These are phyloP conservation scores for Daldinia decipiens DNA, from an alignment of 495 filamentous ascomycete species.

Conservation along the genomic window DNA sequence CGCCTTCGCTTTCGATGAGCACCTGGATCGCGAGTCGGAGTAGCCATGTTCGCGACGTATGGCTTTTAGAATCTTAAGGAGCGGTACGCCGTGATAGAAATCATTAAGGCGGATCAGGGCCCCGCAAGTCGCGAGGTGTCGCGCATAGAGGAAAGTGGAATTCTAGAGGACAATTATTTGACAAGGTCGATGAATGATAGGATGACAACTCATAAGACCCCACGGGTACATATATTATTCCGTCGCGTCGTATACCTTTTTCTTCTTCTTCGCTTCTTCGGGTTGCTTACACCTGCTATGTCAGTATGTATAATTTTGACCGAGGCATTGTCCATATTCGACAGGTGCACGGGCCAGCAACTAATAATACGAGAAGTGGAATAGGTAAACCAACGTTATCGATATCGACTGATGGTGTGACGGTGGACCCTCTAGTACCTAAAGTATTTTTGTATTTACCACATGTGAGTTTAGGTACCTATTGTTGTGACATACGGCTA, in stretches of 20 bases:
- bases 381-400: background rate
- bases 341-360: background rate
- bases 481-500: no score
- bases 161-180: slow-evolving; percentile 1
- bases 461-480: no score
- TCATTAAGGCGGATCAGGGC: slow-evolving; percentile 33
- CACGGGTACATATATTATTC: slow-evolving; percentile 1
- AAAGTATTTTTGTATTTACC: no score
- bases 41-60: slow-evolving; percentile 42
- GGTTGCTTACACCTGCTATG: background rate
- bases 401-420: background rate
- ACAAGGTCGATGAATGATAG: slow-evolving; percentile 8
- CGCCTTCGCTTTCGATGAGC: slow-evolving; percentile 53
- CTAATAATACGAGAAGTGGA: background rate
- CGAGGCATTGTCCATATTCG: slow-evolving; percentile 25
- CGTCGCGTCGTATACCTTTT: background rate
- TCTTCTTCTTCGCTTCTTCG: background rate
- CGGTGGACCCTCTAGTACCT: no score
- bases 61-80: slow-evolving; percentile 9
- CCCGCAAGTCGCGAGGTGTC: slow-evolving; percentile 39
- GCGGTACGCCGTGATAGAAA: slow-evolving; percentile 28
- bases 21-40: slow-evolving; percentile 36
- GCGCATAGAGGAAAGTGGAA: slow-evolving; percentile 10
- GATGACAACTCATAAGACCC: slow-evolving; percentile 11
- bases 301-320: slow-evolving; percentile 37